Conservation (phyloP, 352 stramenopile species). For the Phytopythium boreale region DNA sequence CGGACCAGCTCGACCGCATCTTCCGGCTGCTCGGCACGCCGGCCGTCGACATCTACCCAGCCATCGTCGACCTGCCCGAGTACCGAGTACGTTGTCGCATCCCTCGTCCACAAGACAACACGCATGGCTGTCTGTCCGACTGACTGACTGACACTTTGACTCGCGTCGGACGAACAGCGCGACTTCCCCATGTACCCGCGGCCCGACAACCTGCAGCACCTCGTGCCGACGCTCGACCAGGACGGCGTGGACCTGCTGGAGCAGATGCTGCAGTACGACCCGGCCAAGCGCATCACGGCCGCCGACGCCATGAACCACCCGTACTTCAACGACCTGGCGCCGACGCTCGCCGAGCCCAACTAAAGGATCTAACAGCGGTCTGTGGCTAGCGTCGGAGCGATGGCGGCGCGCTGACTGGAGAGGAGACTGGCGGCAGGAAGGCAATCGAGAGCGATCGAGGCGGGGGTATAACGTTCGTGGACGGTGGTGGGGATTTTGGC, state of each 20-base stretch:
- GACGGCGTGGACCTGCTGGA: conserved; percentile 92
- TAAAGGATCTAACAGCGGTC: conserved; percentile 7
- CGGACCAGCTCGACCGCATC: conserved; percentile 97
- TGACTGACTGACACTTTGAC: background rate
- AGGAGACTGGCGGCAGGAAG: background rate
- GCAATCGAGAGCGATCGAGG: background rate
- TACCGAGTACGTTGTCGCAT: conserved; percentile 77
- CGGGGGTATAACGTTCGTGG: background rate
- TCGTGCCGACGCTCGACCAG: conserved; percentile 90
- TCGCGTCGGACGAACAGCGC: conserved; percentile 34
- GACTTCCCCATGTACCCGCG: conserved; percentile 92
- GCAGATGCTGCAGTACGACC: conserved; percentile 89
- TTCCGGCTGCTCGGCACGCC: conserved; percentile 97
- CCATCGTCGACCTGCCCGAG: conserved; percentile 96
- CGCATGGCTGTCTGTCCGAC: no score
- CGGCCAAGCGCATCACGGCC: conserved; percentile 91
- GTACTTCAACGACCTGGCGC: conserved; percentile 95
- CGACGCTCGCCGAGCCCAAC: conserved; percentile 59
- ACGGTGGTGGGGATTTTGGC: background rate
- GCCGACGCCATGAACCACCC: conserved; percentile 95
- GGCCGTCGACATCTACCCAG: conserved; percentile 92
- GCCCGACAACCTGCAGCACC: conserved; percentile 81
- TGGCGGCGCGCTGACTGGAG: background rate
- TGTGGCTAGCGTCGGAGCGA: no score
- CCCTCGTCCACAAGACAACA: background rate